A percentile compares a stretch with the other conserved stretches of the same genome.
These are phyloP conservation scores for Yarrowia porcina DNA, from an alignment of 805 yeast genomes.

Conservation along the genomic window DNA sequence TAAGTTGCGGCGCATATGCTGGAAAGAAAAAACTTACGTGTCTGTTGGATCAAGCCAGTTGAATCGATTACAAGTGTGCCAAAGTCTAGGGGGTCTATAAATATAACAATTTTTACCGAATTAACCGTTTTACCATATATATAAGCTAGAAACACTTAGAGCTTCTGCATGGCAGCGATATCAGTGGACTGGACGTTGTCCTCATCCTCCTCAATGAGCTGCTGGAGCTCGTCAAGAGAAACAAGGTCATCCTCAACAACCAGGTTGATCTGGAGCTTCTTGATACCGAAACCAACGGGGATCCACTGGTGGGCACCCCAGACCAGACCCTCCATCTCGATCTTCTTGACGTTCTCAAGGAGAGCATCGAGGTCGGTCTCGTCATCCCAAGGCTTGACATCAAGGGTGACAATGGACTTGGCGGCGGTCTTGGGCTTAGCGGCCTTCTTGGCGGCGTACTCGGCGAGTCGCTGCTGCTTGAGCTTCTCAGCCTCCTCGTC, in stretches of 20 bases:
- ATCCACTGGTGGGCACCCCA: conserved; percentile 99
- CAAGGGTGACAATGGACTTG: conserved; percentile 93
- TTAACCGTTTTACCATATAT: conserved; percentile 25
- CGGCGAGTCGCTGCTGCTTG: conserved; percentile 97
- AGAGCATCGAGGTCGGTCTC: conserved; percentile 93
- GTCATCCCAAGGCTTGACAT: conserved; percentile 99
- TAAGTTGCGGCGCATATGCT: too few species aligned
- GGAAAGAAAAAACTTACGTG: too few species aligned
- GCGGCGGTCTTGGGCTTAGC: conserved; percentile 98
- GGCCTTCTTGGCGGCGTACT: conserved; percentile 95
- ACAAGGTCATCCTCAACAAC: conserved; percentile 98
- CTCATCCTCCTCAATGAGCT: conserved; percentile 83
- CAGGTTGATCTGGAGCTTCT: conserved; percentile 97
- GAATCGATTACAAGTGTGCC: neutral
- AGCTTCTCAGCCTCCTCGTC: conserved; percentile 97
- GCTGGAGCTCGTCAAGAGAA: conserved; percentile 78
- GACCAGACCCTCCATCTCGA: conserved; percentile 86
- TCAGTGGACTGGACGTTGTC: conserved; percentile 99
- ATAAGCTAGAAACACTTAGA: conserved; percentile 49
- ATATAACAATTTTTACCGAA: conserved; percentile 13
- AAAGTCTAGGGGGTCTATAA: neutral
- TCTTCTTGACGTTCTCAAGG: conserved; percentile 78
- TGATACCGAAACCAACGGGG: conserved; percentile 99
- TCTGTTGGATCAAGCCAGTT: neutral
- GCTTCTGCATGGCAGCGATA: conserved; percentile 96